These are phyloP conservation scores for Fusarium sp. DNA, from an alignment of 2,329 filamentous ascomycete genomes.

Conservation along the genomic window DNA sequence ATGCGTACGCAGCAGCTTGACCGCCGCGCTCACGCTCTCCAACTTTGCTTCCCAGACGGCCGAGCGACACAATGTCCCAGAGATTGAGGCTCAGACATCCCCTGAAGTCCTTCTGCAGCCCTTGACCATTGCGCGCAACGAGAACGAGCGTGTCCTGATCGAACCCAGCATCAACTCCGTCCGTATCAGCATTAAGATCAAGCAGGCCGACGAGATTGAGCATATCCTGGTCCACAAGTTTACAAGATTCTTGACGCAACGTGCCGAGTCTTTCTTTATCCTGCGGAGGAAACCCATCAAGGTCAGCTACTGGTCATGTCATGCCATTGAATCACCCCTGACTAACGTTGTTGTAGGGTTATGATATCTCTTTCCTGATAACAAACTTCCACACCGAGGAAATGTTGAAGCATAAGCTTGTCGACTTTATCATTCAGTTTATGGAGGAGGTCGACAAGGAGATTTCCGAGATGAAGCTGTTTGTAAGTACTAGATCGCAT, in stretches of 20 bases:
- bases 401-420: slow-evolving; percentile 98
- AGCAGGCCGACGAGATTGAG: slow-evolving; percentile 99
- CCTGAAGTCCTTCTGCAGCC: slow-evolving; percentile 95
- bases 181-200: slow-evolving; percentile 97
- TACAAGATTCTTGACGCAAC: slow-evolving; percentile 85
- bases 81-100: slow-evolving; percentile 92
- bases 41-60: slow-evolving; percentile 98
- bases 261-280: slow-evolving; percentile 95
- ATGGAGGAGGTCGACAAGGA: slow-evolving; percentile 99
- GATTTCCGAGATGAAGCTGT: slow-evolving; percentile 99
- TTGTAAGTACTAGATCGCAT: slow-evolving; percentile 72
- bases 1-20: slow-evolving; percentile 94
- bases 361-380: slow-evolving; percentile 98
- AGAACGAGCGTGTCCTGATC: slow-evolving; percentile 96
- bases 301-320: slow-evolving; percentile 62
- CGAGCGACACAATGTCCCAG: slow-evolving; percentile 97
- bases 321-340: slow-evolving; percentile 20
- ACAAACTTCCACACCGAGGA: slow-evolving; percentile 99
- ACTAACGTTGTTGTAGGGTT: slow-evolving; percentile 71
- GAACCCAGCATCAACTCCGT: slow-evolving; percentile 98
- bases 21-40: slow-evolving; percentile 86
- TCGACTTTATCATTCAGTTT: slow-evolving; percentile 99
- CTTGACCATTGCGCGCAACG: slow-evolving; percentile 90
- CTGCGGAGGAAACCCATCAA: slow-evolving; percentile 94
- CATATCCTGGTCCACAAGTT: slow-evolving; percentile 99